Percentiles rank a stretch among this genome's conserved stretches.
phyloP scores from a whole-genome alignment of 805 yeast genomes.

The Wickerhamomyces sydowiorum region DNA sequence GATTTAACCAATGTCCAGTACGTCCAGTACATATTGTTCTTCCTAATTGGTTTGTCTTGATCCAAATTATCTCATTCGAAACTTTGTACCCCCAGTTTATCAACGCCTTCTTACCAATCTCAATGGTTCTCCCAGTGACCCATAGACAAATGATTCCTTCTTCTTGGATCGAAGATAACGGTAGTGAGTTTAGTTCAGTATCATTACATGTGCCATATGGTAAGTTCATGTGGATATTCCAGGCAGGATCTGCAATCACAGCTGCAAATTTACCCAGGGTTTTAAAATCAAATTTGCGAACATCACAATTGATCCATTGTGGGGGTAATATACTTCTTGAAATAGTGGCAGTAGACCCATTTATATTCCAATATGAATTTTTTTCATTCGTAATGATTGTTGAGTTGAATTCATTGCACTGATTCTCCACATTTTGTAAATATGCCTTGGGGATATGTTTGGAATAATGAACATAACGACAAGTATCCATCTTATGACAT shows the following conservation, averaged over 20 bases:
- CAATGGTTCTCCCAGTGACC: slow-evolving; percentile 95
- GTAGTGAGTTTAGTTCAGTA: slow-evolving; percentile 60
- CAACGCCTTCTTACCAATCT: slow-evolving; percentile 75
- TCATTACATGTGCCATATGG: slow-evolving; percentile 79
- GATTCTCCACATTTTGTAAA: slow-evolving; percentile 13
- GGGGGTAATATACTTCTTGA: slow-evolving; percentile 40
- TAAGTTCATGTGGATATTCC: slow-evolving; percentile 91
- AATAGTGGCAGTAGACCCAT: slow-evolving; percentile 28
- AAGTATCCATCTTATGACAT: slow-evolving; percentile 77
- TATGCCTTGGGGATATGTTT: slow-evolving; percentile 32
- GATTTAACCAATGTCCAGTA: slow-evolving; percentile 96
- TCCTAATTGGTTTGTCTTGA: slow-evolving; percentile 80
- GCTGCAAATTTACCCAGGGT: slow-evolving; percentile 77
- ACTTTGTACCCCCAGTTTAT: slow-evolving; percentile 77
- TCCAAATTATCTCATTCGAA: slow-evolving; percentile 82
- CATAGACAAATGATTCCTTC: slow-evolving; percentile 83
- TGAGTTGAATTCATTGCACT: slow-evolving; percentile 18
- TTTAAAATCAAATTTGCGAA: slow-evolving; percentile 63
- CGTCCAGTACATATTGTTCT: slow-evolving; percentile 92
- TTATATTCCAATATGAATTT: slow-evolving; percentile 27
- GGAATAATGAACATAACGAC: slow-evolving; percentile 78
- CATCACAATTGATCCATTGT: slow-evolving; percentile 88
- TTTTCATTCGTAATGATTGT: slow-evolving; percentile 16
- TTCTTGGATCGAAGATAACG: slow-evolving; percentile 64
- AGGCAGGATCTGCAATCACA: slow-evolving; percentile 89